Base-by-base conservation (phyloP, 148 eudicot genomes). In the Agrostemma githago region DNA sequence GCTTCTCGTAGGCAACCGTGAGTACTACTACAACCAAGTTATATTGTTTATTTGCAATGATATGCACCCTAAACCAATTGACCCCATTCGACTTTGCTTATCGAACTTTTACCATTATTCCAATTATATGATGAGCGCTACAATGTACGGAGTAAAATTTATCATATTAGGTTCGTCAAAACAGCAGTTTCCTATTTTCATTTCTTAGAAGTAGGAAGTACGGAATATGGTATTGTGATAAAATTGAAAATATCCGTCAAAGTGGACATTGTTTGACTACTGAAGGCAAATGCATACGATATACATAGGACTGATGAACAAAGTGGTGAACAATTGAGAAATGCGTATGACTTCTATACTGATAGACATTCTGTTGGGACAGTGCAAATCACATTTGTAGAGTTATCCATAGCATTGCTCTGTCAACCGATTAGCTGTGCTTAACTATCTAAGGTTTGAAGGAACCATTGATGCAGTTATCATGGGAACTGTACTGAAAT, bases 1-100 rank as follows among this genome's bases (percentile, higher is more conserved):
- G 85, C 96, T 72, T 85, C 92, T 43, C 93, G 97, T 62, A 85
- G 92, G 62, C 92, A 92, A 76, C 98, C 98, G 98, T 95, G 77
- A 86, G 98, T 79, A 57, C 20, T 79, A 57, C 20, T 83, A 58
- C n/a, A 65, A 60, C 5, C 51, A 67, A 11, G 51, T 0, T 10
- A 11, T 38, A 19, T 34, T 48, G 70, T 68, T 68, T 56, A 42
- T 71, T 21, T 74, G 71, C 65, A n/a, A 57, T 70, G 21, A 44
- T 68, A 20, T 60, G 21, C 34, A 19, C 19, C 56, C 14, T 51
- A 51, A 51, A 51, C 9, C 8, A 51, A 51, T 51, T 15, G 56
- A 9, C 4, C 10, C 56, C 56, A 51, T 51, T 51, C 14, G 56
- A 51, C 56, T 51, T 12, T 51, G 56, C 15, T 11, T 51, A 3